phyloP scores from a whole-genome alignment of 2,329 filamentous ascomycete genomes.

The Microdochium trichocladiopsis region DNA sequence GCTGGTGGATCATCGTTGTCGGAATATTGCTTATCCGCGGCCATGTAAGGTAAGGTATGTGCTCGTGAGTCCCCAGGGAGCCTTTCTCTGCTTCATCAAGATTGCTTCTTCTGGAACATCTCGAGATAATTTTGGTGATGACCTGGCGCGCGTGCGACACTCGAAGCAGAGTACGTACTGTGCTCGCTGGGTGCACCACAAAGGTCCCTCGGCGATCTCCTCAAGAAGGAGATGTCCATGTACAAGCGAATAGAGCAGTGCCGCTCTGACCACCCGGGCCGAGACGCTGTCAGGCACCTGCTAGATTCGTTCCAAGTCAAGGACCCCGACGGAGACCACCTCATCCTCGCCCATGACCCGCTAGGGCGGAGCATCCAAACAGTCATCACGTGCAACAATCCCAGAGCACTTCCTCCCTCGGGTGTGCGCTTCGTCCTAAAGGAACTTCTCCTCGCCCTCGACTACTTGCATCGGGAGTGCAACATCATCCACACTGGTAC shows the following conservation, averaged over 20 bases:
- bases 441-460: constrained; percentile 32
- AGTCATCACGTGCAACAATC: constrained; percentile 31
- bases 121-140: background rate
- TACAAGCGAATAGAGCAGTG: too few species aligned
- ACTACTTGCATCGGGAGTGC: constrained; percentile 38
- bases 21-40: background rate
- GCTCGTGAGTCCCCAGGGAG: background rate
- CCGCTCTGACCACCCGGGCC: constrained; percentile 25
- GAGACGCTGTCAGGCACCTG: constrained; percentile 19
- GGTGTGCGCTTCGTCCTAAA: constrained; percentile 26
- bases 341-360: constrained; percentile 29
- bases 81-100: background rate
- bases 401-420: constrained; percentile 22
- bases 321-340: constrained; percentile 25
- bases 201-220: too few species aligned
- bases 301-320: constrained; percentile 28
- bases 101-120: background rate
- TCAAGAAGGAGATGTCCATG: too few species aligned
- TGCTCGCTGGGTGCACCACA: background rate
- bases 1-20: background rate
- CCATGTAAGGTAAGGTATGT: background rate
- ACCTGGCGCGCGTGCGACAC: background rate
- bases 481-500: constrained; percentile 36
- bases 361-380: constrained; percentile 32
- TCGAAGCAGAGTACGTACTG: background rate